Evolutionary conservation across 2,329 filamentous ascomycete species (phyloP).

Genomic region (Beauveria varroae): DNA sequence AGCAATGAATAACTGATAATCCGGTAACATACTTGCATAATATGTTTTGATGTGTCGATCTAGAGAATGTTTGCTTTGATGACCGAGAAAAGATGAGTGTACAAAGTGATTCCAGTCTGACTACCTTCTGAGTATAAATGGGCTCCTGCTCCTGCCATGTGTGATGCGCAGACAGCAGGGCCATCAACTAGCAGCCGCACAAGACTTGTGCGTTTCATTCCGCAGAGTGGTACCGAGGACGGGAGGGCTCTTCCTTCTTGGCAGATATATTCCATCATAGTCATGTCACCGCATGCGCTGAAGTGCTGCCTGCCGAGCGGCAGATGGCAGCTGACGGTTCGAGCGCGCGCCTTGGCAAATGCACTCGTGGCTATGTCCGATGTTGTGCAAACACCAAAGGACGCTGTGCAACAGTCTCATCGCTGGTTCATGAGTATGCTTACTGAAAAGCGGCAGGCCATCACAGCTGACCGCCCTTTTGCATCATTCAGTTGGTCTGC

Average conservation of each 20-base stretch:
- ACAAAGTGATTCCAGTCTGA: neutral
- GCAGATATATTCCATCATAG: neutral
- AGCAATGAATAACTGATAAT: slow-evolving; percentile 5
- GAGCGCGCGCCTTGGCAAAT: neutral
- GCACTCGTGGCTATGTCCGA: neutral
- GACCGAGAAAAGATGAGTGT: neutral
- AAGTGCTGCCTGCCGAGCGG: neutral
- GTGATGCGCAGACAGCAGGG: neutral
- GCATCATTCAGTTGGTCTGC: neutral
- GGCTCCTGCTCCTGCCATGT: neutral
- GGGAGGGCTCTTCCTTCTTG: no score
- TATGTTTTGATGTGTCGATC: neutral
- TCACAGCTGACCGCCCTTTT: neutral
- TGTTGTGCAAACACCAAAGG: neutral
- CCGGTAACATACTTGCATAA: neutral
- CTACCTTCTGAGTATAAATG: neutral
- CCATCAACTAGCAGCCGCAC: neutral
- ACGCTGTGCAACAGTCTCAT: neutral
- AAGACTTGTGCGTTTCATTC: neutral
- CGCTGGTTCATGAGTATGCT: neutral
- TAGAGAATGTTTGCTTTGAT: neutral
- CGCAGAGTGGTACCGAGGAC: neutral
- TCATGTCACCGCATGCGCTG: neutral
- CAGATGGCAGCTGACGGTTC: neutral
- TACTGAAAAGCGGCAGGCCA: neutral